Percentiles rank a stretch among this genome's conserved stretches.
Conservation (phyloP, 1,139 yeast genomes). For the Diutina scorzettiae region DNA sequence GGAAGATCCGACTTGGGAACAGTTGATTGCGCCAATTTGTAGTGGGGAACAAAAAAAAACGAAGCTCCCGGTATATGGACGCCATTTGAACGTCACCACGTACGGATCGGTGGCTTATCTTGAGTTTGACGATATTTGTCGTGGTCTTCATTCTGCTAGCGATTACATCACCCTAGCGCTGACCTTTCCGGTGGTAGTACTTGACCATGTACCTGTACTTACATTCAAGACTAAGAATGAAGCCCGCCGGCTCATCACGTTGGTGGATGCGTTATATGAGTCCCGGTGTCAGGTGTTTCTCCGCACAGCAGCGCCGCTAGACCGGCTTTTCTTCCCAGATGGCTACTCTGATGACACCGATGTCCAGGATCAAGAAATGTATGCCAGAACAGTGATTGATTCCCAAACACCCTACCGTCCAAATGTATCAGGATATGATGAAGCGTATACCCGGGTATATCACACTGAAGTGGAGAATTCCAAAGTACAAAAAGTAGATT, state of each 20-base stretch:
- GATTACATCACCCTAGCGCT: conserved; percentile 63
- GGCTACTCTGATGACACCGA: conserved; percentile 10
- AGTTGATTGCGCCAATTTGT: neutral
- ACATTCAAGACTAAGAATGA: conserved; percentile 51
- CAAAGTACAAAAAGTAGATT: conserved; percentile 16
- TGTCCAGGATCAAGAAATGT: conserved; percentile 52
- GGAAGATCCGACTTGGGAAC: neutral
- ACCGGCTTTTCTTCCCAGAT: conserved; percentile 50
- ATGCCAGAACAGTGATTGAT: conserved; percentile 50
- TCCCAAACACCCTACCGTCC: conserved; percentile 58
- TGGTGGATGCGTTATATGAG: conserved; percentile 60
- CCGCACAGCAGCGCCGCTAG: conserved; percentile 37
- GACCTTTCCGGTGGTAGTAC: conserved; percentile 39
- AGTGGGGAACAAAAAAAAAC: neutral
- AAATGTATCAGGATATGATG: conserved; percentile 51
- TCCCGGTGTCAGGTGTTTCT: conserved; percentile 47
- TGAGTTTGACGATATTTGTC: conserved; percentile 45
- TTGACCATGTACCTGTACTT: conserved; percentile 53
- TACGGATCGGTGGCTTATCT: conserved; percentile 34
- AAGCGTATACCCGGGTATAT: conserved; percentile 23
- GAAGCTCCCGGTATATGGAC: conserved; percentile 26
- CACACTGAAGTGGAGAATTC: neutral
- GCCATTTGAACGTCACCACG: conserved; percentile 32
- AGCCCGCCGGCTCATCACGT: conserved; percentile 54
- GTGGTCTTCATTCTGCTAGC: conserved; percentile 48